Evolutionary conservation across 177 flowering plant genomes (phyloP), one percentile per base, ranked within the genome.

Genomic region (Telopea speciosissima): DNA sequence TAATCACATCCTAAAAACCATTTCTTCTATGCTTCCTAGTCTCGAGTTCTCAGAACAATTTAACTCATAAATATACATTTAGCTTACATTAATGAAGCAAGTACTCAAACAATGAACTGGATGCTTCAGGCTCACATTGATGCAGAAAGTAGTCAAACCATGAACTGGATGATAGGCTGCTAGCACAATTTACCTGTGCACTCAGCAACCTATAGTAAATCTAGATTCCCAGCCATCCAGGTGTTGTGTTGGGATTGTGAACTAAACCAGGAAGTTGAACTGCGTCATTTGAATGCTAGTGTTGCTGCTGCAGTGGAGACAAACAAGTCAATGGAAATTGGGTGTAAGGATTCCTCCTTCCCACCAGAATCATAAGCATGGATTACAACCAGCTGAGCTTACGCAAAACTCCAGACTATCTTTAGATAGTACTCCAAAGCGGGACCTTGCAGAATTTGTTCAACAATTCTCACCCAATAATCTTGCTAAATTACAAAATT

Each of bases 401-500:
- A 12, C 54, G 1, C 54, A 49, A 49, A 49, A 49, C 54, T 16
- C 54, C 54, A 49, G 19, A 49, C 54, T 49, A 44, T 49, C 14
- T 49, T 49, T 12, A 44, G 54, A 49, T 17, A 49, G 19, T 11
- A 19, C 14, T 16, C 54, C 54, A 49, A 49, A 49, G 19, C 61
- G 28, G 61, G 67, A 67, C 52, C 62, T 45, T 62, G 22, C 49
- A 63, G n/a, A 25, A 68, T 28, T 68, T 40, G 78, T 71, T 66
- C 62, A 60, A 66, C 77, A 71, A 67, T 52, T 24, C 68, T 75
- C 65, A 71, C 68, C 72, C 62, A 58, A 42, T 71, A 9, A 75
- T 28, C 68, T 69, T 71, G 73, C 62, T 75, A 73, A 62, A 69
- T 61, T 69, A 78, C 78, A 75, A 69, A 65, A 65, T 74, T 21